Evolutionary conservation across 2,329 filamentous ascomycete genomes (phyloP), one percentile per base, ranked within the genome.

Genomic region (Plectosphaerella sp.): DNA sequence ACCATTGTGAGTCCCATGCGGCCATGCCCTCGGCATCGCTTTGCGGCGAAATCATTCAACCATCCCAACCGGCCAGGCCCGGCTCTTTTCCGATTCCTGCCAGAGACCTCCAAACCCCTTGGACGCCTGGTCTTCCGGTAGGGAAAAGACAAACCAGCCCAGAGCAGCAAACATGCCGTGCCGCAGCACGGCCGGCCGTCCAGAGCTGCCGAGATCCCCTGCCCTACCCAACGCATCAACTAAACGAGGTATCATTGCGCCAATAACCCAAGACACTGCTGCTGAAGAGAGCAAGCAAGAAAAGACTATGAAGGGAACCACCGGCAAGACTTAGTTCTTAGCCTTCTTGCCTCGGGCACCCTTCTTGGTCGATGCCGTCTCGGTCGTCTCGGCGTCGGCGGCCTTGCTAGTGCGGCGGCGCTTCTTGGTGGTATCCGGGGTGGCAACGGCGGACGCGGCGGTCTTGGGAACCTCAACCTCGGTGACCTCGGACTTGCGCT

Each of bases 341-440:
- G 71, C 74, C 78, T 83, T 83, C 76, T 82, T 83, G 64, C 78
- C 77, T 58, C 73, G 74, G 50, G 76, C 79, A 41, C 37, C 37
- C 72, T 82, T 82, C 76, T 82, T 82, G n/a, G 46, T 48, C 33
- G 46, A 33, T 5, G 37, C 36, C 56, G 78, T 76, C 64, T 84
- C 80, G 36, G 35, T 24, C 14, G 50, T 48, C 52, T 77, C 70
- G 53, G 70, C 65, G 53, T 82, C 79, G 25, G 70, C 70, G 41
- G 72, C 77, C 74, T 84, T 84, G 60, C 67, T 69, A 5, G 73
- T 71, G 54, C 82, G 72, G 69, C 84, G 79, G 59, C 82, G 75
- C 79, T 86, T 86, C 76, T 83, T 82, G 58, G 82, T 80, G 65
- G 78, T 83, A 52, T 74, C 74, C 24, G 77, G 74, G 28, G 71